Conservation (phyloP, 345 rosid species). For the Ceriops tagal region DNA sequence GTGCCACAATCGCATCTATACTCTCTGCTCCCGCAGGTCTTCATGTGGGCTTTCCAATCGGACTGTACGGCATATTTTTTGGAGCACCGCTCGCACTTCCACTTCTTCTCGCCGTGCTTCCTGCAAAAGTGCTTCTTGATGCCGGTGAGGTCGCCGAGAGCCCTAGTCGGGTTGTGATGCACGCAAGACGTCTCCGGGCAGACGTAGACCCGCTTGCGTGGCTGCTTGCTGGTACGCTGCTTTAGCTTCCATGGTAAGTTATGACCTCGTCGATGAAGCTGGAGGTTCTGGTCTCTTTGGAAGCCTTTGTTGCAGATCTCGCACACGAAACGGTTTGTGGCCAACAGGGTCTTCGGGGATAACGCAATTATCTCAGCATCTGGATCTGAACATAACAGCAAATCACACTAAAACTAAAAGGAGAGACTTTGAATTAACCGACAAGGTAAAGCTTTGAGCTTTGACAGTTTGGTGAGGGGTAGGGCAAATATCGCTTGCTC, state of each 20-base stretch:
- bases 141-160: slow-evolving; percentile 84
- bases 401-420: not conserved
- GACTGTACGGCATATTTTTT: slow-evolving; percentile 80
- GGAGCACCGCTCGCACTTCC: slow-evolving; percentile 77
- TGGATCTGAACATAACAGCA: slow-evolving; percentile 45
- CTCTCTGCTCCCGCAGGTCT: slow-evolving; percentile 71
- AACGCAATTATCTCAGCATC: slow-evolving; percentile 68
- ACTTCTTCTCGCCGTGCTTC: slow-evolving; percentile 79
- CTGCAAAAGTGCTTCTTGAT: slow-evolving; percentile 75
- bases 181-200: slow-evolving; percentile 71
- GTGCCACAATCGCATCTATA: slow-evolving; percentile 78
- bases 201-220: slow-evolving; percentile 62
- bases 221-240: slow-evolving; percentile 50
- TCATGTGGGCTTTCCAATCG: slow-evolving; percentile 86
- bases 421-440: not conserved
- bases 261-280: slow-evolving; percentile 77
- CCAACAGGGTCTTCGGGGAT: slow-evolving; percentile 55
- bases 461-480: no score
- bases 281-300: slow-evolving; percentile 76
- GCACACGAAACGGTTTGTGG: slow-evolving; percentile 68
- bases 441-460: not conserved
- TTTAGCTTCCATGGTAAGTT: slow-evolving; percentile 78
- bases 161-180: slow-evolving; percentile 63
- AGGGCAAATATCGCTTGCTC: not conserved
- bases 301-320: slow-evolving; percentile 83